phyloP scores from a whole-genome alignment of 352 stramenopile species.

The Phytophthora hybrid region DNA sequence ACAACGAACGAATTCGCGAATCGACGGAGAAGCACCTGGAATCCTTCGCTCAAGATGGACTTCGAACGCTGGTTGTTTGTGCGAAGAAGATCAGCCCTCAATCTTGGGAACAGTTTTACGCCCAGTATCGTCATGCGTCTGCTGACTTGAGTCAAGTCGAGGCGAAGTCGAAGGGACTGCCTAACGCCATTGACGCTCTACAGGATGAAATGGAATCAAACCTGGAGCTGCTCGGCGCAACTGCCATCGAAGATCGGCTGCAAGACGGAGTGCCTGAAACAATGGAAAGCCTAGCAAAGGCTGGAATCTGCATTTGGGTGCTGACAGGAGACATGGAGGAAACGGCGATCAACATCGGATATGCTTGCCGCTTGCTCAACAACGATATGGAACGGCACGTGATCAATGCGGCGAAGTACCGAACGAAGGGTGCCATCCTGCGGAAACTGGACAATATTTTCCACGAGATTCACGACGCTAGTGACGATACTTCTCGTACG shows the following conservation, averaged over 20 bases:
- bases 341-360: constrained; percentile 91
- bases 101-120: constrained; percentile 77
- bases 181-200: constrained; percentile 71
- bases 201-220: constrained; percentile 84
- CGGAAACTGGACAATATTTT: constrained; percentile 83
- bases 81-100: constrained; percentile 62
- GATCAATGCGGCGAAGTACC: constrained; percentile 76
- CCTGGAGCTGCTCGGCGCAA: constrained; percentile 82
- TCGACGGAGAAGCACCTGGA: constrained; percentile 77
- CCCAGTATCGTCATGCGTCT: constrained; percentile 67
- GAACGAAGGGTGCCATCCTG: constrained; percentile 72
- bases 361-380: constrained; percentile 87
- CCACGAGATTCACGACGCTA: constrained; percentile 63
- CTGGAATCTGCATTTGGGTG: constrained; percentile 90
- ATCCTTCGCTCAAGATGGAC: constrained; percentile 84
- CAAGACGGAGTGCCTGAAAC: constrained; percentile 86
- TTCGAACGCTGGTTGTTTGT: constrained; percentile 90
- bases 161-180: constrained; percentile 63
- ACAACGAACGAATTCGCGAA: constrained; percentile 53
- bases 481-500: constrained; percentile 25
- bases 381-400: constrained; percentile 94
- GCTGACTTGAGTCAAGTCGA: constrained; percentile 78
- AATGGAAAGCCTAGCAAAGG: constrained; percentile 78
- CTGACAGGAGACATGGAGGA: constrained; percentile 92
- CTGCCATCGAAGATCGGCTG: constrained; percentile 88